Evolutionary conservation across 1,284 basidiomycete species (phyloP), one percentile per base, ranked within the genome.

Genomic region (Pseudomicrostroma phylloplanum): DNA sequence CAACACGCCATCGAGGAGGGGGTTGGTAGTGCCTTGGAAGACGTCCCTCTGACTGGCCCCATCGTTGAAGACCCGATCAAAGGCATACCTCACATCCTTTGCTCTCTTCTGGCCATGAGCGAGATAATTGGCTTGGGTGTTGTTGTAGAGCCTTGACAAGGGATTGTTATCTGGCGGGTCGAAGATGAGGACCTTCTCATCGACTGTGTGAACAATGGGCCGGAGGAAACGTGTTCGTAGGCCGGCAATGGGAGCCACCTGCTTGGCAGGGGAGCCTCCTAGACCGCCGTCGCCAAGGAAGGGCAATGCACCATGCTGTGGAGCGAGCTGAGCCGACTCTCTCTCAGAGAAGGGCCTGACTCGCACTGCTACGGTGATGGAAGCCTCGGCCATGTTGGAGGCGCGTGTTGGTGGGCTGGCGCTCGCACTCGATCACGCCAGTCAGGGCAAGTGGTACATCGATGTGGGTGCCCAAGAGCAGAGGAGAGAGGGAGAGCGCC

Each of bases 221-320:
- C 76, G 70, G 23, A 79, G 70, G 62, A 72, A 73, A 21, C 69
- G 62, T 15, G 67, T 66, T 6, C 71, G 69, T 36, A 66, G 61
- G 7, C 60, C 62, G 6, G 58, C 48, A 1, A 60, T 55, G 25
- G 40, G 55, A 23, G 30, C 30, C 26, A 15, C 1, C 25, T 42
- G 64, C 56, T 46, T 56, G 11, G 41, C 57, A 25, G 25, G 40
- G 4, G 74, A 76, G 51, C 67, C 70, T 1, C 68, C 70, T 13
- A 79, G 68, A 8, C 76, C 76, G 23, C 77, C 77, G 59, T 79
- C 77, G 49, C 77, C 77, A n/a, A 75, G 67, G 49, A 79, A 79
- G n/a, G 77, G 76, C 8, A 67, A 66, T 9, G 65, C 61, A 11
- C 68, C 67, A 43, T 77, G 68, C 39, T 67, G 64, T 6, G 74